phyloP scores from a whole-genome alignment of 768 basidiomycete species.

The Amanita pallidorosea region DNA sequence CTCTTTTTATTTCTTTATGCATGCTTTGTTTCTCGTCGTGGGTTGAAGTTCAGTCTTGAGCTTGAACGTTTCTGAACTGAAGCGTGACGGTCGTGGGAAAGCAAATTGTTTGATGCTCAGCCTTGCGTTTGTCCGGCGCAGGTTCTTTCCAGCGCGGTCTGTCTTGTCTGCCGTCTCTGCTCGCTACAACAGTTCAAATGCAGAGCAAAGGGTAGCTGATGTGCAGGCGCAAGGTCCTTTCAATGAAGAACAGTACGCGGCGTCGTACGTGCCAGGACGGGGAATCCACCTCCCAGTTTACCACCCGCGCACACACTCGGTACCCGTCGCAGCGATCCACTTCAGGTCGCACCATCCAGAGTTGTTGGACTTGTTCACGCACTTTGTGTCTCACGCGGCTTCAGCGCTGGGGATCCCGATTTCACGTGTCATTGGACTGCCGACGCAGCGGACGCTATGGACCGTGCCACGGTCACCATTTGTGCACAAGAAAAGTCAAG shows the following conservation, averaged over 20 bases:
- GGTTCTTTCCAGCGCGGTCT: too few relatives aligned
- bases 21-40: too few relatives aligned
- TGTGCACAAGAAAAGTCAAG: slow-evolving; percentile 86
- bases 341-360: slow-evolving; percentile 65
- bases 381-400: slow-evolving; percentile 79
- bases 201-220: too few relatives aligned
- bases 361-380: slow-evolving; percentile 68
- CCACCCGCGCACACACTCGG: slow-evolving; percentile 50
- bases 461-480: slow-evolving; percentile 84
- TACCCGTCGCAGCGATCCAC: slow-evolving; percentile 77
- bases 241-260: slow-evolving; percentile 36
- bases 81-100: too few relatives aligned
- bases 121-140: too few relatives aligned
- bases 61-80: too few relatives aligned
- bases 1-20: too few relatives aligned
- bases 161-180: too few relatives aligned
- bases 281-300: slow-evolving; percentile 39
- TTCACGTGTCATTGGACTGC: slow-evolving; percentile 53
- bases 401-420: slow-evolving; percentile 75
- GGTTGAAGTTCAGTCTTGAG: too few relatives aligned
- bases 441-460: slow-evolving; percentile 69
- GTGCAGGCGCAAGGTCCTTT: slow-evolving; percentile 7
- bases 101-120: too few relatives aligned
- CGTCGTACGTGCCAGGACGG: slow-evolving; percentile 54
- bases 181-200: too few relatives aligned